Conservation (phyloP, 805 yeast species). For the Trichomonascus vanleenenianus region DNA sequence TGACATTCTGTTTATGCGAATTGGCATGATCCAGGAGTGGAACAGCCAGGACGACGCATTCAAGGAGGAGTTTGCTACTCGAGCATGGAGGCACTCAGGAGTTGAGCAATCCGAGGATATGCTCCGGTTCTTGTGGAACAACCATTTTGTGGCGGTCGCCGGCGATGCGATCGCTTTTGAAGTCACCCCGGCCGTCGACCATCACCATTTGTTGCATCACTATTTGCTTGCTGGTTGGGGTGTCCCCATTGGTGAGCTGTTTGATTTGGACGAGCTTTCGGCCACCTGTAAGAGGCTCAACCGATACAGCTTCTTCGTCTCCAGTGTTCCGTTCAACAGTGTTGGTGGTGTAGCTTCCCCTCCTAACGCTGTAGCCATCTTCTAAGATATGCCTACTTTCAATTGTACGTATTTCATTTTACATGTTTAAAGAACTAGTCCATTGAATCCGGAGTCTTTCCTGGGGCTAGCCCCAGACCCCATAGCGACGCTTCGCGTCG, state of each 20-base stretch:
- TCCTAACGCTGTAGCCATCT: conserved; percentile 41
- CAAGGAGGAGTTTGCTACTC: conserved; percentile 9
- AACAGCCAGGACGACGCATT: conserved; percentile 1
- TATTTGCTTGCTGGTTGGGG: conserved; percentile 29
- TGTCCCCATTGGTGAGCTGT: conserved; percentile 29
- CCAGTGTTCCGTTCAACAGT: conserved; percentile 29
- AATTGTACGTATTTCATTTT: too few species aligned
- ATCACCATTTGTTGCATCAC: conserved; percentile 8
- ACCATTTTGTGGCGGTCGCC: conserved; percentile 26
- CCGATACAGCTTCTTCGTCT: conserved; percentile 27
- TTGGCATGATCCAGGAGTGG: conserved; percentile 28
- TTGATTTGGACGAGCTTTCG: conserved; percentile 28
- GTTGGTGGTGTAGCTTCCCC: conserved; percentile 31
- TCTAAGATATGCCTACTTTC: too few species aligned
- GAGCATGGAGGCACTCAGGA: conserved; percentile 12
- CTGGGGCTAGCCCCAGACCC: too few species aligned
- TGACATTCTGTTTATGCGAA: conserved; percentile 27
- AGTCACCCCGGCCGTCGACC: conserved; percentile 11
- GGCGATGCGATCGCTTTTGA: conserved; percentile 26
- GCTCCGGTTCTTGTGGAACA: conserved; percentile 23
- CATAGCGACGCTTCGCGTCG: too few species aligned
- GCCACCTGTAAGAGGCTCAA: conserved; percentile 21
- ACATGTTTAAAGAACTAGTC: too few species aligned
- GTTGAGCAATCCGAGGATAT: conserved; percentile 23
- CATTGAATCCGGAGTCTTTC: too few species aligned